A percentile compares a stretch with the other conserved stretches of the same genome.
phyloP scores from a whole-genome alignment of 1,284 basidiomycete genomes.

The Ganoderma resinaceum region DNA sequence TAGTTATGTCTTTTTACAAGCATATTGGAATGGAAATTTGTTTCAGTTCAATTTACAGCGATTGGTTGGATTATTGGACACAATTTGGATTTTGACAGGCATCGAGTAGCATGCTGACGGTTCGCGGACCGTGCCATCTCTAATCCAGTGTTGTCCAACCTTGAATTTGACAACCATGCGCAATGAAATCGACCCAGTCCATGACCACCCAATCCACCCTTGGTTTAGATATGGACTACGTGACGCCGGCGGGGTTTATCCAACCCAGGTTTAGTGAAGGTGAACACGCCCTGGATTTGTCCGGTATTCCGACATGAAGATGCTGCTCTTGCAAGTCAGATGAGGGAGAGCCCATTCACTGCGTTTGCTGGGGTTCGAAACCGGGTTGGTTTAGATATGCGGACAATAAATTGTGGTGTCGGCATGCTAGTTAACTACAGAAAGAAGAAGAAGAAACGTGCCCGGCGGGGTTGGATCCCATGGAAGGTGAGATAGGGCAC shows the following conservation, averaged over 20 bases:
- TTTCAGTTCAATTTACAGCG: background rate
- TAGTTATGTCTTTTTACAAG: no score
- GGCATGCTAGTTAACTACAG: no score
- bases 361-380: no score
- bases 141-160: background rate
- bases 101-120: background rate
- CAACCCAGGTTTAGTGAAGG: background rate
- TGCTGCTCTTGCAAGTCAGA: no score
- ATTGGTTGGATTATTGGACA: background rate
- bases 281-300: background rate
- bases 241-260: background rate
- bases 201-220: background rate
- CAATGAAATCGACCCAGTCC: background rate
- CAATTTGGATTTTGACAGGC: background rate
- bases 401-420: no score
- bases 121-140: background rate
- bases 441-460: no score
- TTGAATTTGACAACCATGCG: background rate
- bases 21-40: no score
- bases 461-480: no score
- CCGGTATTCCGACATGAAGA: no score
- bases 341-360: no score
- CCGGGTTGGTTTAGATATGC: no score
- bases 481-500: no score
- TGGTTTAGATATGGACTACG: background rate